Base-by-base conservation (phyloP, 768 basidiomycete species). In the Phlegmacium glaucopus region DNA sequence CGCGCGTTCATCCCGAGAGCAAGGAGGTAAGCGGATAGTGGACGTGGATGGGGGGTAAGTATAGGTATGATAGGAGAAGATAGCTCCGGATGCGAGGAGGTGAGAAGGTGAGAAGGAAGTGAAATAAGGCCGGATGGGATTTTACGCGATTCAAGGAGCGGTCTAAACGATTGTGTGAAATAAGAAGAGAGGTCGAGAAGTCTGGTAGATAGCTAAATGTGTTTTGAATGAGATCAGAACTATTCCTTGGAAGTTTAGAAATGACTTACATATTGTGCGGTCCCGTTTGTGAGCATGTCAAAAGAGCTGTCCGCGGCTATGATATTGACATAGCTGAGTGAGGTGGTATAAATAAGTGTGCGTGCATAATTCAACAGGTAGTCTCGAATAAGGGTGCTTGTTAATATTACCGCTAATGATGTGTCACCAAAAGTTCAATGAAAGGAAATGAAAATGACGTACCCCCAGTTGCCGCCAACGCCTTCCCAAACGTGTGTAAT, bases 401-500 rank as follows among this genome's bases (percentile, higher is more conserved):
- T 85, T 30, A 96, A 68, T 5, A 96, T 64, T 5, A 90, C 89
- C 38, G 94, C 94, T 79, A 41, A 9, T 36, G 26, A 30, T 42
- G 27, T 46, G 29, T 45, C 30, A 49, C 39, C 29, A 38, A 17
- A 32, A 16, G 2, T 18, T 25, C 28, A 18, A 15, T 15, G 45
- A 17, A 3, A 27, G 43, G 17, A 39, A 18, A 42, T n/a, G 26
- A 41, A 44, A 28, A 41, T 39, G 37, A 73, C 88, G 53, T 48
- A 93, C 94, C 92, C 58, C 94, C 94, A 0, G 83, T 84, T 4
- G 82, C 82, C 11, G 85, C 90, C 35, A 95, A 69, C 0, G 90
- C 92, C 64, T 98, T 97, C 2, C 94, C 94, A 65, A 97, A 97
- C 0, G 94, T 98, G 62, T 90, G 87, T 35, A 97, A 68, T 37